These are phyloP conservation scores for Boletellus ananas DNA, from an alignment of 768 basidiomycete species.

Conservation along the genomic window DNA sequence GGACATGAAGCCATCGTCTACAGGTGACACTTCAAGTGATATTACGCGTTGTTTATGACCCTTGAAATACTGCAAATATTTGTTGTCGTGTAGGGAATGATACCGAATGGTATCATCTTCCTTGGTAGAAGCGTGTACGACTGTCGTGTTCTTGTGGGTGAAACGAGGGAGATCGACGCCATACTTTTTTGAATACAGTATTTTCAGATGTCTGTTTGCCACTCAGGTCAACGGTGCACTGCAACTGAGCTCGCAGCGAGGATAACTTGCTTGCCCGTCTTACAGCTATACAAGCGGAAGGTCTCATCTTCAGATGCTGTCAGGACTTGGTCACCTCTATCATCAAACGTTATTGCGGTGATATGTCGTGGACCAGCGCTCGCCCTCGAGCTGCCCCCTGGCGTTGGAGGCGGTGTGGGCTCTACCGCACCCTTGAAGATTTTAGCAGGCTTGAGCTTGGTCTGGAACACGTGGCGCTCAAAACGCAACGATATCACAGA, in stretches of 20 bases:
- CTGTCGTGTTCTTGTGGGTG: constrained; percentile 83
- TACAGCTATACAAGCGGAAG: constrained; percentile 84
- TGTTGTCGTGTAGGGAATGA: constrained; percentile 94
- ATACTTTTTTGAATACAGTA: constrained; percentile 91
- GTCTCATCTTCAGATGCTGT: constrained; percentile 92
- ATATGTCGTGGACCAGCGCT: constrained; percentile 63
- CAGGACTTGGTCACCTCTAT: constrained; percentile 79
- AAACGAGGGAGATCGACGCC: constrained; percentile 93
- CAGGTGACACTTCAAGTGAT: constrained; percentile 87
- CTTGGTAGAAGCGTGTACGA: constrained; percentile 91
- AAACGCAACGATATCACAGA: neutral
- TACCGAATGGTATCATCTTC: constrained; percentile 94
- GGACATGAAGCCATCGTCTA: constrained; percentile 95
- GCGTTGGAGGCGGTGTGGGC: constrained; percentile 45
- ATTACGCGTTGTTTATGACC: constrained; percentile 89
- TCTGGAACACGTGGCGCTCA: constrained; percentile 37
- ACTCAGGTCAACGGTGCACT: constrained; percentile 27
- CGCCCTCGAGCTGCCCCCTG: constrained; percentile 35
- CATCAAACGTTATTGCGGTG: constrained; percentile 88
- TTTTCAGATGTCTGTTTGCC: constrained; percentile 60
- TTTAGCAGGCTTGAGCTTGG: constrained; percentile 81
- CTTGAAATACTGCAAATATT: constrained; percentile 92
- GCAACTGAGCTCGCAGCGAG: constrained; percentile 13
- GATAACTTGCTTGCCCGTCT: constrained; percentile 86
- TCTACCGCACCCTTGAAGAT: constrained; percentile 82